A percentile compares a stretch with the other conserved stretches of the same genome.
Conservation (phyloP, 345 rosid species). For the Citrus glauca region DNA sequence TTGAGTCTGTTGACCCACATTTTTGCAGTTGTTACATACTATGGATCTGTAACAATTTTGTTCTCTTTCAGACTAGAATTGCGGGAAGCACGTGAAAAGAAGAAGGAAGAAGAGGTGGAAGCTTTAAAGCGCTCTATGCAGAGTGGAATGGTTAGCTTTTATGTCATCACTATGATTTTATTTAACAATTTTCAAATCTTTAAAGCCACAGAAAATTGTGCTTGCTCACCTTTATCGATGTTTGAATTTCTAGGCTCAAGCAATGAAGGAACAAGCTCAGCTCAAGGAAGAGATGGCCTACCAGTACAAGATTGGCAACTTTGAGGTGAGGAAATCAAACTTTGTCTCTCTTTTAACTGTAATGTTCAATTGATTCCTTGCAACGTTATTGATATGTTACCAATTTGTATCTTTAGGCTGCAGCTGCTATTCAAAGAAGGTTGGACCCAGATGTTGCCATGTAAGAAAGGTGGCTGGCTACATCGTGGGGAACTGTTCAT, state of each 20-base stretch:
- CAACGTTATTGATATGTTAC: neutral
- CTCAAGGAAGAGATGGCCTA: constrained; percentile 92
- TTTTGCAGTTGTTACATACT: neutral
- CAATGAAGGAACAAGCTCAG: constrained; percentile 93
- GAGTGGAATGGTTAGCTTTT: constrained; percentile 86
- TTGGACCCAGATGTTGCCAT: constrained; percentile 72
- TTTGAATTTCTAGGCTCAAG: constrained; percentile 65
- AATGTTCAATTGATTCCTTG: neutral
- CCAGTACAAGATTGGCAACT: constrained; percentile 87
- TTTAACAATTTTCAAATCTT: neutral
- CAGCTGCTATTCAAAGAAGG: constrained; percentile 71
- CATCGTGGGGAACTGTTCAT: neutral
- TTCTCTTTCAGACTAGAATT: constrained; percentile 63
- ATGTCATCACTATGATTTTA: neutral
- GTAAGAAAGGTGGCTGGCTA: constrained; percentile 19
- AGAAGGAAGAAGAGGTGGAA: constrained; percentile 78
- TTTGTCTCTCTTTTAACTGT: neutral
- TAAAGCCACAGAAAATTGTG: neutral
- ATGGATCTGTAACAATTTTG: neutral
- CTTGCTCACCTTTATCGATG: neutral
- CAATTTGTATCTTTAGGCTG: constrained; percentile 39
- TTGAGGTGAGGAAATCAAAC: constrained; percentile 47
- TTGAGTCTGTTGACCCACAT: neutral
- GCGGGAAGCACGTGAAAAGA: constrained; percentile 75
- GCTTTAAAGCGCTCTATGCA: constrained; percentile 81